Percentiles rank a stretch among this genome's conserved stretches.
Evolutionary conservation across 2,329 filamentous ascomycete species (phyloP).

Genomic region (Calonectria hawksworthii): DNA sequence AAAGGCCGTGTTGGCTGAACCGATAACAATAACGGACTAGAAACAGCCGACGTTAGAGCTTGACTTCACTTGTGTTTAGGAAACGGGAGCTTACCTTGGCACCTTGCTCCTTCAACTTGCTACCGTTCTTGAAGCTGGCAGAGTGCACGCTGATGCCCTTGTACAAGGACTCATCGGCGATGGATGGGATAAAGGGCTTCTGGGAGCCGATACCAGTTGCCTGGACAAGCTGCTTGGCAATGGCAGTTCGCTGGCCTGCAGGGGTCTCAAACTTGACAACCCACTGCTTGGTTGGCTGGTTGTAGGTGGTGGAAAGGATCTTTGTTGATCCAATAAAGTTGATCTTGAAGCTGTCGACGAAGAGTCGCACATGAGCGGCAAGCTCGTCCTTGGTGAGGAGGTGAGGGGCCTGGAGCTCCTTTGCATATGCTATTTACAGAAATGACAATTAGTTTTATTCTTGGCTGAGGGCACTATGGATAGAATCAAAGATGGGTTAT

Average conservation of each 20-base stretch:
- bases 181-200: conserved; percentile 15
- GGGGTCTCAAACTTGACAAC: conserved; percentile 7
- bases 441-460: neutral
- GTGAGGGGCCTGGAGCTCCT: conserved; percentile 20
- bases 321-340: conserved; percentile 27
- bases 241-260: neutral
- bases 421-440: conserved; percentile 20
- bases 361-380: conserved; percentile 24
- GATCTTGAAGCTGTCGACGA: conserved; percentile 22
- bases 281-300: conserved; percentile 13
- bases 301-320: conserved; percentile 23
- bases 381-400: conserved; percentile 34
- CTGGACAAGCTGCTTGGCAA: conserved; percentile 29
- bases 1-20: conserved; percentile 36
- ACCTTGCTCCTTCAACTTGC: neutral
- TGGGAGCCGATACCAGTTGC: conserved; percentile 34
- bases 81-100: conserved; percentile 8
- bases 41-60: neutral
- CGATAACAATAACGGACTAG: conserved; percentile 30
- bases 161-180: conserved; percentile 10
- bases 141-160: conserved; percentile 34
- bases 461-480: neutral
- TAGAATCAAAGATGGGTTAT: neutral
- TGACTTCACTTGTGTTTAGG: no score
- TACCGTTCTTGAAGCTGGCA: conserved; percentile 14